Percentiles rank a stretch among this genome's conserved stretches.
These are phyloP conservation scores for Pythium periplocum DNA, from an alignment of 352 stramenopile genomes.

Conservation along the genomic window DNA sequence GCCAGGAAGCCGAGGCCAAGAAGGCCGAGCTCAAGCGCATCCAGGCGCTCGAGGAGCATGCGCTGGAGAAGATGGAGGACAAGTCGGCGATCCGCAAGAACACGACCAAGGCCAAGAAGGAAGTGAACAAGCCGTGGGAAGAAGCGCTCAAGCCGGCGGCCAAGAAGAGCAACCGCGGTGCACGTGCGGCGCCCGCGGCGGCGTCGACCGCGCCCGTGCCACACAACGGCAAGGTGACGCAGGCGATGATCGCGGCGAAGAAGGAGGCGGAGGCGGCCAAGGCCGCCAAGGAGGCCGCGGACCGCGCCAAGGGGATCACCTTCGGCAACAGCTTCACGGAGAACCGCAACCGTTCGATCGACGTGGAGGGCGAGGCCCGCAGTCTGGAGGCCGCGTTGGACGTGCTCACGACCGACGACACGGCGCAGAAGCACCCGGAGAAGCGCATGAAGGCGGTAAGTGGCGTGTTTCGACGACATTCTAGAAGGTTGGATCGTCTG, in stretches of 20 bases:
- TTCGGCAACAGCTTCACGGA: constrained; percentile 46
- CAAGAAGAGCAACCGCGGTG: constrained; percentile 72
- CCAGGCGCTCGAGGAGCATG: constrained; percentile 58
- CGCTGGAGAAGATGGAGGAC: constrained; percentile 41
- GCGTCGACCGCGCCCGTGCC: constrained; percentile 9
- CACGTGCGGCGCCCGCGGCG: constrained; percentile 20
- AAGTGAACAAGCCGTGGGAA: constrained; percentile 62
- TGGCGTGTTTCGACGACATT: background rate
- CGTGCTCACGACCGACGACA: constrained; percentile 43
- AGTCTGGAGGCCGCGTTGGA: constrained; percentile 63
- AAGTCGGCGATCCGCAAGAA: constrained; percentile 47
- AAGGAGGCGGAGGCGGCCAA: constrained; percentile 37
- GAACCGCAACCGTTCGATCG: constrained; percentile 54
- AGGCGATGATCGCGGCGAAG: constrained; percentile 39
- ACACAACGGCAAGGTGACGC: constrained; percentile 40
- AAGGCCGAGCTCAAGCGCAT: constrained; percentile 73
- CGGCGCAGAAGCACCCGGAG: constrained; percentile 64
- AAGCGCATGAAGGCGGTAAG: constrained; percentile 58
- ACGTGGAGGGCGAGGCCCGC: constrained; percentile 41
- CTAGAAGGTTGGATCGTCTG: background rate
- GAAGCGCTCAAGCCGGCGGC: constrained; percentile 45
- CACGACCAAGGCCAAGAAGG: constrained; percentile 61
- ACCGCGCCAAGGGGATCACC: constrained; percentile 56
- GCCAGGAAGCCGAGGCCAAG: constrained; percentile 52
- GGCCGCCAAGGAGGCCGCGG: constrained; percentile 22